phyloP scores from a whole-genome alignment of 176 grass and related monocot genomes.

The Phoenix roebelenii region DNA sequence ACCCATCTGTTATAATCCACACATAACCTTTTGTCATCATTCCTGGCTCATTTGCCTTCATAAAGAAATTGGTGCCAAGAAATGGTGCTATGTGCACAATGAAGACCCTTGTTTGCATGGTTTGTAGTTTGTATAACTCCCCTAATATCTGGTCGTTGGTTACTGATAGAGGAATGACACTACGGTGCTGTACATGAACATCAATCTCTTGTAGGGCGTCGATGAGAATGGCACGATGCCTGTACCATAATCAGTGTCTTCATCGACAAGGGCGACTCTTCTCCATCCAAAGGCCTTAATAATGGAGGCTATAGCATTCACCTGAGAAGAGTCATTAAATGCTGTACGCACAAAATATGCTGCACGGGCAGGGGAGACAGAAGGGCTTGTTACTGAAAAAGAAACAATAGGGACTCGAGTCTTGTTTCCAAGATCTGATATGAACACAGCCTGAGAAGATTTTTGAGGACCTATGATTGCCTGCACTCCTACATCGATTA shows the following conservation, averaged over 20 bases:
- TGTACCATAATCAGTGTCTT: constrained; percentile 45
- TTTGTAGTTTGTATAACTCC: constrained; percentile 36
- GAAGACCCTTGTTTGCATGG: constrained; percentile 40
- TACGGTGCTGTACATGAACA: constrained; percentile 25
- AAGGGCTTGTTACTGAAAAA: constrained; percentile 48
- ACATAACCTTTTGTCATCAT: constrained; percentile 45
- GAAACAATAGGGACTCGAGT: constrained; percentile 41
- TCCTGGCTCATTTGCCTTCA: constrained; percentile 24
- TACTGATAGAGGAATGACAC: constrained; percentile 22
- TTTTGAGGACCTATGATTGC: constrained; percentile 43
- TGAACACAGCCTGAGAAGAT: constrained; percentile 35
- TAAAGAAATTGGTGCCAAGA: constrained; percentile 28
- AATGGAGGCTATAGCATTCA: constrained; percentile 24
- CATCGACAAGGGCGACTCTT: constrained; percentile 33
- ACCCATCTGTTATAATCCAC: constrained; percentile 48
- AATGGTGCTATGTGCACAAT: constrained; percentile 40
- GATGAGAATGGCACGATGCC: constrained; percentile 35
- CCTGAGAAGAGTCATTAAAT: constrained; percentile 32
- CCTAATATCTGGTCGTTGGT: constrained; percentile 5
- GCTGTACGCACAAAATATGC: constrained; percentile 46
- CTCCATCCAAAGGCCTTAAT: constrained; percentile 42
- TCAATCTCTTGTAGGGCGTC: constrained; percentile 39
- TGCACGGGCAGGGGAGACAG: constrained; percentile 1
- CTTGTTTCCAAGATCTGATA: constrained; percentile 37
- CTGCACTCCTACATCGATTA: constrained; percentile 24